Base-by-base conservation (phyloP, 192 early-diverging fungal species). In the Ambispora gerdemannii region DNA sequence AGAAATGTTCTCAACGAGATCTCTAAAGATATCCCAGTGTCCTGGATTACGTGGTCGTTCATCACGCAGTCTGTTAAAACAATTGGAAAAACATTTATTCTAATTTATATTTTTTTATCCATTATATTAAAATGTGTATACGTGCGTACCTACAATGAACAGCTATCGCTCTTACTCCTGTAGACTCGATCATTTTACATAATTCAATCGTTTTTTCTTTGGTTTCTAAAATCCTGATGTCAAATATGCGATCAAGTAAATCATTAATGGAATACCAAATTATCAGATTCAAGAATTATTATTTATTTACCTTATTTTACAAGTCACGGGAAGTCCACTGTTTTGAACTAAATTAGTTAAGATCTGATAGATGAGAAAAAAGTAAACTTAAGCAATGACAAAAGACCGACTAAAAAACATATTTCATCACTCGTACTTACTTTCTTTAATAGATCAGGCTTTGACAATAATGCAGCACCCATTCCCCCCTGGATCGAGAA, bases 401-500 rank as follows among this genome's bases (percentile, higher is more conserved):
- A 61, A 22, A 52, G 49, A 50, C 64, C 63, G 30, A 63, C 63
- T 63, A 65, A 51, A 70, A 19, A 61, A 71, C 13, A 8, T 52
- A 33, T 10, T 8, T 25, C 71, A 51, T 6, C 20, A 4, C 15
- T 10, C 10, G 20, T 43, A 58, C 74, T 66, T 75, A 91, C 86
- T 0, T 83, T 80, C 70, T 86, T 86, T 33, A 98, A 80, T 30
- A 84, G 82, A 50, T 95, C 93, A 4, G 93, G 96, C 38, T 95
- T 82, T 15, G 87, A 78, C 63, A 99, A 77, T 47, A 99, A 79
- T 4, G 93, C 93, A 10, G 95, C 91, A 19, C 95, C 97, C 95
- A 98, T 98, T 32, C 93, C 92, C 25, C 88, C 92, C 36, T 91
- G 88, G 17, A 96, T 76, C 8, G 97, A 99, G 70, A 99, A 99